These are phyloP conservation scores for Colletotrichum filicis DNA, from an alignment of 2,329 filamentous ascomycete species.

Conservation along the genomic window DNA sequence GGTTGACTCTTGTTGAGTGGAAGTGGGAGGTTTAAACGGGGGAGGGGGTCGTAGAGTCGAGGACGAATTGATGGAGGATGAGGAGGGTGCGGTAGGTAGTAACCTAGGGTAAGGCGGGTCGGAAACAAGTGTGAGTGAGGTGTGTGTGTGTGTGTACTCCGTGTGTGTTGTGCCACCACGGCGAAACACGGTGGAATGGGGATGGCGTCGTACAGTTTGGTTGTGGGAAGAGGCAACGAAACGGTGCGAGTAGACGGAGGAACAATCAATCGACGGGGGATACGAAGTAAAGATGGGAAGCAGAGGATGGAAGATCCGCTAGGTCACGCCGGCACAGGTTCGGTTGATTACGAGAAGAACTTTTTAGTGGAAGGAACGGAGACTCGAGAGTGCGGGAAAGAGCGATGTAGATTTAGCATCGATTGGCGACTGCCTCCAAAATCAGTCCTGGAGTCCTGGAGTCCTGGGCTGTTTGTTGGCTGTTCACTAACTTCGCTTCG, in stretches of 20 bases:
- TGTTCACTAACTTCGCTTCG: too few species aligned
- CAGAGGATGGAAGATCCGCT: neutral
- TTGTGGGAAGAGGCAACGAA: neutral
- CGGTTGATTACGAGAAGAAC: slow-evolving; percentile 2
- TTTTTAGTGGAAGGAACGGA: neutral
- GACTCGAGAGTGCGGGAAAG: slow-evolving; percentile 1
- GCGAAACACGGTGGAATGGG: slow-evolving; percentile 30
- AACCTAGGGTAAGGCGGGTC: neutral
- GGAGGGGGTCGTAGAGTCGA: neutral
- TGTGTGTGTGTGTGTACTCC: too few species aligned
- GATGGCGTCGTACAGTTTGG: slow-evolving; percentile 22
- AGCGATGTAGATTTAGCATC: neutral
- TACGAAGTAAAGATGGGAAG: neutral
- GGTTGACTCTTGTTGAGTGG: neutral
- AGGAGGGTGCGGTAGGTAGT: neutral
- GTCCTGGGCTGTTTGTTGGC: too few species aligned
- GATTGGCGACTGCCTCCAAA: too few species aligned
- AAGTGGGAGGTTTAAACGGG: neutral
- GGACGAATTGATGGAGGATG: neutral
- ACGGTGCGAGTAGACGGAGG: neutral
- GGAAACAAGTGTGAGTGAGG: neutral
- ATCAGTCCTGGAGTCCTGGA: too few species aligned
- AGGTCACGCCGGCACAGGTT: neutral
- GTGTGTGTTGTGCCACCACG: slow-evolving; percentile 19
- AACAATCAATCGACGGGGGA: neutral